Percentiles rank a stretch among this genome's conserved stretches.
These are phyloP conservation scores for Nitzschia sp. DNA, from an alignment of 108 stramenopile genomes.

Conservation along the genomic window DNA sequence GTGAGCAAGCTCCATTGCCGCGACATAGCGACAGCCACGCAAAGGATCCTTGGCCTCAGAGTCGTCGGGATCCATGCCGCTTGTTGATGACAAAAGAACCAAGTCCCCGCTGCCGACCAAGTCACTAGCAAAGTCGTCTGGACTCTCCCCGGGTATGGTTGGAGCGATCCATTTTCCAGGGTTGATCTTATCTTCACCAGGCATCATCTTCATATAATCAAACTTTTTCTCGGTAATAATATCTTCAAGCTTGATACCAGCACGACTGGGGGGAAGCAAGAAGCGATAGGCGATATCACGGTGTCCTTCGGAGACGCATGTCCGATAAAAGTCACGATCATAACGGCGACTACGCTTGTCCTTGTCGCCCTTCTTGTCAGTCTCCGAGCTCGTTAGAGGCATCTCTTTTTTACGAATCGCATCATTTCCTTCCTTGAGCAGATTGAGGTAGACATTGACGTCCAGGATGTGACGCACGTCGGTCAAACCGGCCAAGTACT, in stretches of 20 bases:
- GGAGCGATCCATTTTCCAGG: constrained; percentile 80
- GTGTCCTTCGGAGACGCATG: constrained; percentile 79
- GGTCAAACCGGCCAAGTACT: constrained; percentile 54
- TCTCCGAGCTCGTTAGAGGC: constrained; percentile 20
- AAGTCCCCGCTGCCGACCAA: constrained; percentile 84
- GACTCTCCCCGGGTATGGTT: constrained; percentile 42
- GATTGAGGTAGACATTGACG: constrained; percentile 68
- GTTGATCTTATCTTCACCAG: constrained; percentile 62
- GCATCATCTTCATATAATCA: constrained; percentile 63
- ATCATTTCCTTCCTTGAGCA: constrained; percentile 86
- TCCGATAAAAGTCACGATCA: constrained; percentile 83
- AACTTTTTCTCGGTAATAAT: constrained; percentile 52
- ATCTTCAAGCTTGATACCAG: constrained; percentile 83
- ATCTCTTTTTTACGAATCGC: constrained; percentile 70
- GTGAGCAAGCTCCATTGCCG: constrained; percentile 86
- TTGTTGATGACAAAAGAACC: constrained; percentile 61
- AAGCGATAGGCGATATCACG: constrained; percentile 78
- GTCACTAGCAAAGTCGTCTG: constrained; percentile 71
- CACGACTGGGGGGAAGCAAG: constrained; percentile 71
- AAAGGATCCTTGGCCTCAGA: constrained; percentile 68
- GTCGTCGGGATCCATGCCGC: constrained; percentile 45
- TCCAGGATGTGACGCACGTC: constrained; percentile 76
- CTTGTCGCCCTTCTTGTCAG: constrained; percentile 35
- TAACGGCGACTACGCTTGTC: constrained; percentile 77
- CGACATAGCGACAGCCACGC: constrained; percentile 82